Base-by-base conservation (phyloP, 441 rosid genomes). In the Erysimum cheiri region DNA sequence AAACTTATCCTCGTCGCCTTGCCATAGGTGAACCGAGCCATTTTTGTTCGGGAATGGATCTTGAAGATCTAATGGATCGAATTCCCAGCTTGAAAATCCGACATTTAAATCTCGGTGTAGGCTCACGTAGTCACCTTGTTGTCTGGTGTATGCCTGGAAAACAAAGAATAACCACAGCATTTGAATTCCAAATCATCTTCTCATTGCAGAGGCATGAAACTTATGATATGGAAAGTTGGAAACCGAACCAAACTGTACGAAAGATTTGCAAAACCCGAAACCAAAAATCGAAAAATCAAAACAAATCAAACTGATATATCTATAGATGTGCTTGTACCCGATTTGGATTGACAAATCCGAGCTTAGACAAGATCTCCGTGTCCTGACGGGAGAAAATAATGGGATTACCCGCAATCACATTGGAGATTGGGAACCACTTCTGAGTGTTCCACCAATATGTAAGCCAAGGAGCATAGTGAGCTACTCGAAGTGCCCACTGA, bases 361-460 rank as follows among this genome's bases (percentile, higher is more conserved):
- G 2, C 58, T 72, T 78, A 19, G 82, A 14, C 39, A 80, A 5
- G 54, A 90, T 9, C 60, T 80, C 74, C 44, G 37, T 35, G 76
- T 92, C 96, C 7, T 81, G 83, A 1, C 15, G 77, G 31, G 90
- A 82, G 57, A 79, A 74, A 64, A 78, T 75, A 1, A 70, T 64
- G 64, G 78, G 81, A 22, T 62, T 73, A 6, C 24, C 60, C 4
- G 82, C 73, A 12, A 44, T 60, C 40, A 76, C 88, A 66, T 67
- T 74, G 11, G 84, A 84, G 28, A 73, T 17, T 11, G 87, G 86
- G 70, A 85, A 84, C 75, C 80, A 59, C 36, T 80, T 88, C 77
- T 84, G 87, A 55, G 88, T 81, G 73, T 82, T 85, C 90, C 88
- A 87, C 92, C 92, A 87, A 64, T 72, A 71, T 33, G 82, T 64